These are phyloP conservation scores for Oleoguttula mirabilis DNA, from an alignment of 495 filamentous ascomycete species.

Conservation along the genomic window DNA sequence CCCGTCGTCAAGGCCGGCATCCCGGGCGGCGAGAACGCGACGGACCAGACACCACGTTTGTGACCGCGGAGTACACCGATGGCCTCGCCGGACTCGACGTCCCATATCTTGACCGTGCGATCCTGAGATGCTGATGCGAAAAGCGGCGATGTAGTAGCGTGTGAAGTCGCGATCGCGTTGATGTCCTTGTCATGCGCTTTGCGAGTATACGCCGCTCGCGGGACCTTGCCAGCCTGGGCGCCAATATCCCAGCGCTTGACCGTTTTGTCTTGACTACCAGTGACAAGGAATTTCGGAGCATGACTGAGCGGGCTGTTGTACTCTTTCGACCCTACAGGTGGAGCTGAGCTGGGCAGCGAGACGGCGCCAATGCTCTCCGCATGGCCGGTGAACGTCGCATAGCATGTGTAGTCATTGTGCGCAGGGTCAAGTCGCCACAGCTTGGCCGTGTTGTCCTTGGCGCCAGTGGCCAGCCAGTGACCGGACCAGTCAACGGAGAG, in stretches of 20 bases:
- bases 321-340: conserved; percentile 52
- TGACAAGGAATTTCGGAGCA: conserved; percentile 72
- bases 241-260: conserved; percentile 78
- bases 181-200: conserved; percentile 99
- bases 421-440: conserved; percentile 80
- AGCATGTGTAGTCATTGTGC: conserved; percentile 61
- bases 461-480: conserved; percentile 87
- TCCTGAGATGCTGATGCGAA: conserved; percentile 97
- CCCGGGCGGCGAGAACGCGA: conserved; percentile 69
- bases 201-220: conserved; percentile 54
- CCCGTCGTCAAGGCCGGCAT: conserved; percentile 60
- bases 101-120: conserved; percentile 93
- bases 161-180: conserved; percentile 77
- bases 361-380: conserved; percentile 93
- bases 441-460: conserved; percentile 90
- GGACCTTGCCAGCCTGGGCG: conserved; percentile 31
- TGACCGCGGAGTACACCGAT: conserved; percentile 85
- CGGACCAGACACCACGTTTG: conserved; percentile 87
- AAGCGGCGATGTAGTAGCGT: conserved; percentile 40
- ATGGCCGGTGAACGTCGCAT: conserved; percentile 74
- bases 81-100: conserved; percentile 71
- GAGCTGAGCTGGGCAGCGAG: conserved; percentile 56
- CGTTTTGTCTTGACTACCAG: conserved; percentile 87
- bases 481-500: conserved; percentile 93
- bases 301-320: conserved; percentile 55